Percentiles rank a stretch among this genome's conserved stretches.
These are phyloP conservation scores for Mucor indicus DNA, from an alignment of 371 early-diverging fungal species.

Conservation along the genomic window DNA sequence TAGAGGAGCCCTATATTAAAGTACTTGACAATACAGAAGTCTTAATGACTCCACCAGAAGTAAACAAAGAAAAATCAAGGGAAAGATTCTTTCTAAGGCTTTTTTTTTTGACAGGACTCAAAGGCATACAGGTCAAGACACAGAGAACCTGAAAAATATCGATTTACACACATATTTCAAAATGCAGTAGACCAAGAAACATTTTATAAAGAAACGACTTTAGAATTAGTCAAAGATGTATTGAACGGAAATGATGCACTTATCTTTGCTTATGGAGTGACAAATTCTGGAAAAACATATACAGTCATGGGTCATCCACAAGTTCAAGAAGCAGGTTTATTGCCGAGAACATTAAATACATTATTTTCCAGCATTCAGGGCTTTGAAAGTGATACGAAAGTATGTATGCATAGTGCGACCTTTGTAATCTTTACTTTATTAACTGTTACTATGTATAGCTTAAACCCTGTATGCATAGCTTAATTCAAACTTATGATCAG, in stretches of 20 bases:
- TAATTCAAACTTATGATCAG: conserved; percentile 30
- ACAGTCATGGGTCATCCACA: conserved; percentile 52
- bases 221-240: conserved; percentile 51
- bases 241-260: conserved; percentile 59
- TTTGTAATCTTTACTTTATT: background rate
- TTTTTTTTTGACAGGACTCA: conserved; percentile 14
- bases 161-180: conserved; percentile 62
- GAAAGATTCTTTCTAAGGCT: background rate
- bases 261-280: conserved; percentile 74
- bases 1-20: conserved; percentile 36
- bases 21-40: conserved; percentile 40
- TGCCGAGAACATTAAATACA: conserved; percentile 59
- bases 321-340: conserved; percentile 45
- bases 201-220: conserved; percentile 58
- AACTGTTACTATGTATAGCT: conserved; percentile 12
- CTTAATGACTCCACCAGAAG: conserved; percentile 46
- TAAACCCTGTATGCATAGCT: conserved; percentile 45
- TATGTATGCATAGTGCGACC: too few relatives aligned
- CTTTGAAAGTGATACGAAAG: conserved; percentile 34
- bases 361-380: conserved; percentile 49
- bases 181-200: conserved; percentile 44
- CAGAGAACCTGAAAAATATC: conserved; percentile 50
- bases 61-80: conserved; percentile 1
- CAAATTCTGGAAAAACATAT: conserved; percentile 83
- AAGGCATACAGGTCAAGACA: conserved; percentile 39